Base-by-base conservation (phyloP, 2,329 filamentous ascomycete genomes). In the Colletotrichum gloeosporioides region DNA sequence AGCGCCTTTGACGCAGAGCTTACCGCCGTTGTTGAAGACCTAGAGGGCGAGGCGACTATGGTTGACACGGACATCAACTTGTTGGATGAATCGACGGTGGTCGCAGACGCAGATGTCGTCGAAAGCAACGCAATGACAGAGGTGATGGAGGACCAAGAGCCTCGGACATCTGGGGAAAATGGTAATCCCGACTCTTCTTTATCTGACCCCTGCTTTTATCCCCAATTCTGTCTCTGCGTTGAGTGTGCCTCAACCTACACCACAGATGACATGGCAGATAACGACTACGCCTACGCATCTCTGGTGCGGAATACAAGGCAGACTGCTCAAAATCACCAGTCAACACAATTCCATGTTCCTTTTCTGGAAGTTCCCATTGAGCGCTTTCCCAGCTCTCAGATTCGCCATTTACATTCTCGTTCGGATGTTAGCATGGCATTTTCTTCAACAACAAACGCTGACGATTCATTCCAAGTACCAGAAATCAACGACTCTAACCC, bases 401-500 rank as follows among this genome's bases (percentile, higher is more conserved):
- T 53, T n/a, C 69, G 63, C 8, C 74, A 77, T 36, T 55, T 74
- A 13, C 76, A 68, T 63, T 69, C 74, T 64, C 76, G 55, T 79
- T 78, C 67, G 74, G 76, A 75, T 65, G 22, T 62, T 18, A 72
- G 66, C 75, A 76, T 78, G 8, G 59, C 77, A 8, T 80, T 79
- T 77, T 79, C 78, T 59, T 76, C 70, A 65, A 77, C 73, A 73
- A 36, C 72, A 53, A 72, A 78, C 59, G 70, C 82, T 83, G 78
- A 84, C 79, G 63, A 77, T 49, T 64, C 67, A 61, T 65, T 66
- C 55, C 62, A 75, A 83, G 83, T 79, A 44, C 61, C 64, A 63
- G 77, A 77, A 68, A 79, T 78, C 53, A 80, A 79, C 68, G 78
- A 80, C 63, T 67, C 77, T 71, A 78, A 83, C 71, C 78, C 81